A percentile compares a stretch with the other conserved stretches of the same genome.
phyloP scores from a whole-genome alignment of 1,284 basidiomycete species.

The Pseudozyma pruni region DNA sequence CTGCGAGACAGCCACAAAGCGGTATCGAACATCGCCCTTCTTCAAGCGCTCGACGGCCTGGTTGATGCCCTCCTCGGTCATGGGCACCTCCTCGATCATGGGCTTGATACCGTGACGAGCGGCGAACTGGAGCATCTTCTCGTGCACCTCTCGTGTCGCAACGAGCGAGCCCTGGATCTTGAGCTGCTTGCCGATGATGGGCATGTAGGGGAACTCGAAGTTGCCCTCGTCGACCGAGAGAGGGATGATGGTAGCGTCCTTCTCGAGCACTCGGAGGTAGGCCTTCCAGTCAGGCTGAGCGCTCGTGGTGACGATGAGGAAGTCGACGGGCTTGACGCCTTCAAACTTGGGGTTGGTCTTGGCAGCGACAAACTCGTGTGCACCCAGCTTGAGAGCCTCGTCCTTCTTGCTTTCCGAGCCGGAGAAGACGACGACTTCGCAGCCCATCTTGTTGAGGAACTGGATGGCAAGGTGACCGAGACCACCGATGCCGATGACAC shows the following conservation, averaged over 20 bases:
- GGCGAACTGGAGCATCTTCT: constrained; percentile 59
- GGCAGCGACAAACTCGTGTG: constrained; percentile 57
- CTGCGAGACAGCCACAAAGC: constrained; percentile 59
- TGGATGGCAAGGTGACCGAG: constrained; percentile 56
- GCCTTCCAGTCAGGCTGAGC: constrained; percentile 61
- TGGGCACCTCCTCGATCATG: constrained; percentile 62
- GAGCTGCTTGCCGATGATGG: constrained; percentile 58
- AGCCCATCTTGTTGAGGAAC: constrained; percentile 55
- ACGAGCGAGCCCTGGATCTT: constrained; percentile 58
- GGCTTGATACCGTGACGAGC: constrained; percentile 56
- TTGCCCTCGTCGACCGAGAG: constrained; percentile 51
- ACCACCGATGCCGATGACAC: constrained; percentile 53
- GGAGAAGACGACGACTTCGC: constrained; percentile 55
- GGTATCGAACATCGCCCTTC: constrained; percentile 62
- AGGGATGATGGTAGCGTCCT: constrained; percentile 57
- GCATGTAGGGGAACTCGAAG: constrained; percentile 54
- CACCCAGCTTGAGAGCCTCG: constrained; percentile 55
- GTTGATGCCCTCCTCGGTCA: constrained; percentile 64
- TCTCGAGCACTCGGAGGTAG: constrained; percentile 56
- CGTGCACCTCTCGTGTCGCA: constrained; percentile 54
- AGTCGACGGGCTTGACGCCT: constrained; percentile 57
- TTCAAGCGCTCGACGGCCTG: constrained; percentile 54
- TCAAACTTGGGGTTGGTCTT: constrained; percentile 59
- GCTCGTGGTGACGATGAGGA: constrained; percentile 57
- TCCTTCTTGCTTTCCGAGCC: constrained; percentile 54